A percentile compares a stretch with the other conserved stretches of the same genome.
Conservation (phyloP, 2,329 filamentous ascomycete species). For the Knufia petricola region DNA sequence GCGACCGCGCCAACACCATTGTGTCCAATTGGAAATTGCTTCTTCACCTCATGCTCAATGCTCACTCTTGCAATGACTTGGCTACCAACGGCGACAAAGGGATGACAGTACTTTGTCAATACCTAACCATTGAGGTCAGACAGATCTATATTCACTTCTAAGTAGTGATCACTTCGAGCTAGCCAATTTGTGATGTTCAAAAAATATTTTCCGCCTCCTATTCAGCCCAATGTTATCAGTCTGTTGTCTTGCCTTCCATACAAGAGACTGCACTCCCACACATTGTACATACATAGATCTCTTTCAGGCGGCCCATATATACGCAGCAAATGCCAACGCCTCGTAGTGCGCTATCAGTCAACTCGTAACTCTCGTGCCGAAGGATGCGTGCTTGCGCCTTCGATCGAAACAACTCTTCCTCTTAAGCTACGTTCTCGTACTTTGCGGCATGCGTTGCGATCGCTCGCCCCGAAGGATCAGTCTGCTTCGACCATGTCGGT, state of each 20-base stretch:
- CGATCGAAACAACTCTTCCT: not conserved
- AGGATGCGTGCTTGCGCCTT: not conserved
- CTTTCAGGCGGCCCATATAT: not conserved
- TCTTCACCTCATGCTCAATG: constrained; percentile 1
- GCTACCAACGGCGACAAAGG: no score
- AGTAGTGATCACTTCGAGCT: not conserved
- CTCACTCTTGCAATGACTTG: not conserved
- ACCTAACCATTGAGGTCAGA: no score
- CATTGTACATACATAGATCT: not conserved
- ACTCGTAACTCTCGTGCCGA: not conserved
- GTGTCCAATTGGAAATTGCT: constrained; percentile 1
- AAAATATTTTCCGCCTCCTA: not conserved
- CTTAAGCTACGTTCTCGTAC: constrained; percentile 39
- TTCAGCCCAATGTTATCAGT: not conserved
- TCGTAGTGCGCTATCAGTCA: not conserved
- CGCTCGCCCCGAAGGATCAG: constrained; percentile 83
- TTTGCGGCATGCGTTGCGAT: constrained; percentile 67
- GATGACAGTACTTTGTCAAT: no score
- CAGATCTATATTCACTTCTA: no score
- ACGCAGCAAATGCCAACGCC: not conserved
- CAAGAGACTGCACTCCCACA: not conserved
- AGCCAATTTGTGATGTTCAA: not conserved
- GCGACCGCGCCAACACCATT: not conserved
- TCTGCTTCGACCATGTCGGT: constrained; percentile 94
- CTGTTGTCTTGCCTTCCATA: not conserved